Evolutionary conservation across 192 early-diverging fungal species (phyloP).

Genomic region (Umbelopsis isabellina): DNA sequence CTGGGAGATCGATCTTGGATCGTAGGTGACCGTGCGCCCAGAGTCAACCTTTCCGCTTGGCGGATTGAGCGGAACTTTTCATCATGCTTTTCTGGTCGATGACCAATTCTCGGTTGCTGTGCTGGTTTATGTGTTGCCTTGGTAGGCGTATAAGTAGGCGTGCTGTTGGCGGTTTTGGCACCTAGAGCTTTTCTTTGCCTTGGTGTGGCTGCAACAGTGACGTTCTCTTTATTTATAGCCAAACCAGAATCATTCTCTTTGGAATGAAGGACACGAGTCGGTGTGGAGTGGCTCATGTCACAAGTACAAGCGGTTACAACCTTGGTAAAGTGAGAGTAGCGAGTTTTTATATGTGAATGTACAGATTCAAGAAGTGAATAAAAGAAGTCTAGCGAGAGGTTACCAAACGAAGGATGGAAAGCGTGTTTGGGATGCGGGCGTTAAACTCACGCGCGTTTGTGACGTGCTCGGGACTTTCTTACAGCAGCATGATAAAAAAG

Average conservation of each 20-base stretch:
- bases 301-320: not conserved
- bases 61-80: not conserved
- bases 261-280: not conserved
- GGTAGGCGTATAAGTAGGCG: not conserved
- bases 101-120: not conserved
- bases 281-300: conserved; percentile 8
- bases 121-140: not conserved
- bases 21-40: not conserved
- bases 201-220: not conserved
- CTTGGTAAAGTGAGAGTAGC: too few species aligned
- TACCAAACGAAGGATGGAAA: not conserved
- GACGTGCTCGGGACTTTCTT: conserved; percentile 4
- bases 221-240: not conserved
- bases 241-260: not conserved
- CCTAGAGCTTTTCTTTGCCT: conserved; percentile 5
- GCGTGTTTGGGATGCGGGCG: conserved; percentile 21
- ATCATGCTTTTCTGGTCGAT: not conserved
- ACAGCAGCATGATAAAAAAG: not conserved
- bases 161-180: conserved; percentile 2
- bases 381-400: too few species aligned
- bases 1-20: not conserved
- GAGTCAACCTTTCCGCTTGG: not conserved
- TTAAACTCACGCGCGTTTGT: conserved; percentile 11
- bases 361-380: too few species aligned
- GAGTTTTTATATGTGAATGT: too few species aligned